Percentiles rank a stretch among this genome's conserved stretches.
Conservation (phyloP, 352 stramenopile genomes). For the Phytophthora lateralis region DNA sequence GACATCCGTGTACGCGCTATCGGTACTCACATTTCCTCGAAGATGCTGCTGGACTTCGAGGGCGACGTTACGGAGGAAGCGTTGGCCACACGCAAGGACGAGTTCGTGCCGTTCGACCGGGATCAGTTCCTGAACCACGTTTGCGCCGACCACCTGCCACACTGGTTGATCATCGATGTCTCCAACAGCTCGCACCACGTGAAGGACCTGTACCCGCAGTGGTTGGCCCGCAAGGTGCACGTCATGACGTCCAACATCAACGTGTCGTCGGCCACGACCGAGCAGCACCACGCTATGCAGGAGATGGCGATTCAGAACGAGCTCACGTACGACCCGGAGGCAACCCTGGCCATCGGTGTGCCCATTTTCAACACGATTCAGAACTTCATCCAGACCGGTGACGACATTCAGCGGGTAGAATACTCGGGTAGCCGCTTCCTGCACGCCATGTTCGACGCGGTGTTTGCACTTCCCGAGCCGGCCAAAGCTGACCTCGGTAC, state of each 20-base stretch:
- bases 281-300: constrained; percentile 79
- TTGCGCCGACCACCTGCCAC: constrained; percentile 87
- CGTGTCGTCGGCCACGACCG: constrained; percentile 74
- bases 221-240: constrained; percentile 91
- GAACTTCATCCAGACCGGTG: constrained; percentile 92
- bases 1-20: constrained; percentile 86
- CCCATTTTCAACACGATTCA: constrained; percentile 94
- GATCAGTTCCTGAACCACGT: constrained; percentile 78
- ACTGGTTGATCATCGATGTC: constrained; percentile 95
- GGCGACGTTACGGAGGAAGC: constrained; percentile 58
- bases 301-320: constrained; percentile 80
- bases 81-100: constrained; percentile 34
- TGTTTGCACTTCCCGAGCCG: constrained; percentile 31
- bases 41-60: constrained; percentile 75
- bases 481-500: constrained; percentile 52
- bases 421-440: constrained; percentile 90
- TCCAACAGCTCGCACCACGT: constrained; percentile 87
- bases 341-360: constrained; percentile 82
- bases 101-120: constrained; percentile 62
- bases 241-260: constrained; percentile 95
- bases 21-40: constrained; percentile 55
- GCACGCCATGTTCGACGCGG: constrained; percentile 79
- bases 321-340: constrained; percentile 89
- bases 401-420: constrained; percentile 90
- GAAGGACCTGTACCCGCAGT: constrained; percentile 87